Evolutionary conservation across 345 rosid species (phyloP).

Genomic region (Salix udensis): DNA sequence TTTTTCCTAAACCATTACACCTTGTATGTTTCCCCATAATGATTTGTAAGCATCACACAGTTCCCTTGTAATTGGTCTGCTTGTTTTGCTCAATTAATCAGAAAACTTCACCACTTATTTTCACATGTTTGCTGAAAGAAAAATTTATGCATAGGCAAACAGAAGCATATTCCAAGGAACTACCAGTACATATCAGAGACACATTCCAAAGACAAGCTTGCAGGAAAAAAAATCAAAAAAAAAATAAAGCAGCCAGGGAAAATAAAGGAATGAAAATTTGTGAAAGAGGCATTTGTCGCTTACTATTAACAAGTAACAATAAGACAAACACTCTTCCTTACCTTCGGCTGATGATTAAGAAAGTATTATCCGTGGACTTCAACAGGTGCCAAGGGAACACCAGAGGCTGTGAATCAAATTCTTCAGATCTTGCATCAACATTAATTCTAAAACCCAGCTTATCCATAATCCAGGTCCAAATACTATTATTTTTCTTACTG

Average conservation of each 20-base stretch:
- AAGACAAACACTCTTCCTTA: slow-evolving; percentile 22
- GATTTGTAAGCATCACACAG: no score
- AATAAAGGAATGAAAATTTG: background rate
- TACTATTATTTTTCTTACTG: slow-evolving; percentile 35
- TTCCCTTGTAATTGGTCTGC: background rate
- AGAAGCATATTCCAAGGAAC: background rate
- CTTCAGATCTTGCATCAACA: slow-evolving; percentile 41
- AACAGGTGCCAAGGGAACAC: slow-evolving; percentile 88
- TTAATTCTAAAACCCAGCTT: slow-evolving; percentile 54
- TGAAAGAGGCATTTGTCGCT: background rate
- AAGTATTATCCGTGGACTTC: slow-evolving; percentile 42
- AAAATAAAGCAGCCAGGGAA: background rate
- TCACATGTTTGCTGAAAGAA: no score
- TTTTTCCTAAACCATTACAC: no score
- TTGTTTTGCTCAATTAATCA: background rate
- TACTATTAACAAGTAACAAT: background rate
- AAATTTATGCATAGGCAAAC: background rate
- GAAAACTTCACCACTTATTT: background rate
- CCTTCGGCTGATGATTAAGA: slow-evolving; percentile 60
- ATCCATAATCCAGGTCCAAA: slow-evolving; percentile 70
- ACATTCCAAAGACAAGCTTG: background rate
- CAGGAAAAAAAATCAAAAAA: background rate
- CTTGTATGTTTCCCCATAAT: no score
- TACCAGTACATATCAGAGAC: background rate
- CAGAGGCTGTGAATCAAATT: slow-evolving; percentile 40